These are phyloP conservation scores for Anthracocystis setariae DNA, from an alignment of 1,284 basidiomycete species.

Conservation along the genomic window DNA sequence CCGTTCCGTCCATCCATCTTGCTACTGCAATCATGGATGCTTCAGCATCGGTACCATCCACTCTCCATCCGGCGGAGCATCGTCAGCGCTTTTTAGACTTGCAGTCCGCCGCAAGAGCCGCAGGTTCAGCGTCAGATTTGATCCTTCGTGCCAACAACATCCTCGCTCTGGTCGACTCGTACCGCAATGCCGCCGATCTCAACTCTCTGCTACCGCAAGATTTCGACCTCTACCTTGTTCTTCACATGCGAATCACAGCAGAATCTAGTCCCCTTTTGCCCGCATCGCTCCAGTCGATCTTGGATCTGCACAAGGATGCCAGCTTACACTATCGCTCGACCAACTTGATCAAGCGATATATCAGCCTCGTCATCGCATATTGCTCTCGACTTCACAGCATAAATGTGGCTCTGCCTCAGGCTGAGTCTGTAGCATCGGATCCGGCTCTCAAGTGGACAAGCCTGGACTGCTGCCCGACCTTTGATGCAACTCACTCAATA, in stretches of 20 bases:
- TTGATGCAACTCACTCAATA: conserved; percentile 5
- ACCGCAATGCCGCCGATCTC: conserved; percentile 15
- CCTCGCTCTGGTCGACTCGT: conserved; percentile 16
- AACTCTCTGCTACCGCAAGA: conserved; percentile 12
- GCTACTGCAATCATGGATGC: neutral
- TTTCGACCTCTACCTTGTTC: conserved; percentile 31
- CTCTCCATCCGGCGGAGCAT: conserved; percentile 25
- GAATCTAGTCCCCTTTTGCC: conserved; percentile 20
- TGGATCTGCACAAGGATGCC: conserved; percentile 44
- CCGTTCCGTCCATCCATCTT: neutral
- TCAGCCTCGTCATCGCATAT: conserved; percentile 28
- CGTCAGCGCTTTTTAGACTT: conserved; percentile 32
- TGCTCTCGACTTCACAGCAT: conserved; percentile 18
- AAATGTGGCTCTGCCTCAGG: neutral
- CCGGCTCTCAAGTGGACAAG: conserved; percentile 35
- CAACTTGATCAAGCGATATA: conserved; percentile 35
- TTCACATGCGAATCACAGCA: conserved; percentile 27
- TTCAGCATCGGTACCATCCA: conserved; percentile 4
- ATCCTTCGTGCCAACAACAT: conserved; percentile 18
- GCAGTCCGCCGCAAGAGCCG: conserved; percentile 22
- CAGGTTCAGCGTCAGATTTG: conserved; percentile 22
- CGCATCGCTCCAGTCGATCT: conserved; percentile 23
- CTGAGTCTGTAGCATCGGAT: conserved; percentile 1
- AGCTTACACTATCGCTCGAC: conserved; percentile 14
- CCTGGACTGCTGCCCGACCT: conserved; percentile 32